A percentile compares a stretch with the other conserved stretches of the same genome.
phyloP scores from a whole-genome alignment of 352 stramenopile genomes.

The Phytopythium kandeliae region DNA sequence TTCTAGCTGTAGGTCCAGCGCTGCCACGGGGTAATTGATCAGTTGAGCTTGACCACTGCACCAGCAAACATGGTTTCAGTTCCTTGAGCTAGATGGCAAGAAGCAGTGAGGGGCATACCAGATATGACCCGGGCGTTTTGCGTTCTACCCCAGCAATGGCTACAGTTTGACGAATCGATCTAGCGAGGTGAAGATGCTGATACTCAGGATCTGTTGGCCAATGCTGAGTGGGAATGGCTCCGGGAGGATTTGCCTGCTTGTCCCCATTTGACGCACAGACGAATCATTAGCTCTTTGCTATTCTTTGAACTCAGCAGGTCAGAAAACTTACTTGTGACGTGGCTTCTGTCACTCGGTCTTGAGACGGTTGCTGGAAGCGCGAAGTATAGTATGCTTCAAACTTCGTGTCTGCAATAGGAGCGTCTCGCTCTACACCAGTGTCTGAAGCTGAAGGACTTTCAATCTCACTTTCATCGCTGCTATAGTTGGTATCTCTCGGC shows the following conservation, averaged over 20 bases:
- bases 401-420: background rate
- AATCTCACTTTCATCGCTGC: background rate
- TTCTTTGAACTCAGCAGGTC: too few relatives aligned
- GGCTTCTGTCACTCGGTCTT: background rate
- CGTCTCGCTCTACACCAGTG: background rate
- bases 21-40: background rate
- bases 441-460: background rate
- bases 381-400: background rate
- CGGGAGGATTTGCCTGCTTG: constrained; percentile 30
- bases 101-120: background rate
- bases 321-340: background rate
- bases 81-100: background rate
- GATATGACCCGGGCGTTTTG: background rate
- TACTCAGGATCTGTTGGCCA: constrained; percentile 51
- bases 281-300: background rate
- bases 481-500: background rate
- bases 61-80: background rate
- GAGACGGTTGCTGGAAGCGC: background rate
- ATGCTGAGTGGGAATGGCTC: constrained; percentile 34
- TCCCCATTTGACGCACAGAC: too few relatives aligned
- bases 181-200: constrained; percentile 37
- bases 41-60: background rate
- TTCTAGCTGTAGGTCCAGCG: background rate
- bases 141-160: background rate
- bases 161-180: constrained; percentile 16